These are phyloP conservation scores for Thraustotheca clavata DNA, from an alignment of 352 stramenopile genomes.

Conservation along the genomic window DNA sequence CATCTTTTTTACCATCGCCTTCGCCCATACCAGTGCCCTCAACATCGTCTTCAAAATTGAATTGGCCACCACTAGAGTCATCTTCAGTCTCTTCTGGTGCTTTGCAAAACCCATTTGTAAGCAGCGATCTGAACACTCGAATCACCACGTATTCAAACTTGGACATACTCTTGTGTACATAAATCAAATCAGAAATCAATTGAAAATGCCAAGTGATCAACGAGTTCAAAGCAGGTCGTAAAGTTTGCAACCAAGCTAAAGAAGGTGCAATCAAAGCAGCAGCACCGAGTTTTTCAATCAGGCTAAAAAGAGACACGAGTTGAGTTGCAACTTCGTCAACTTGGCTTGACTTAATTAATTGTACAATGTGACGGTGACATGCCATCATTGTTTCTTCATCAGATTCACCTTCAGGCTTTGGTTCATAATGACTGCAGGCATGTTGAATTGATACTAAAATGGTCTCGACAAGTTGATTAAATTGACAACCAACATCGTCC, in stretches of 20 bases:
- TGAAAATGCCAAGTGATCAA: constrained; percentile 62
- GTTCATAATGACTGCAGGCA: constrained; percentile 45
- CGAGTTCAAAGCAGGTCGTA: constrained; percentile 54
- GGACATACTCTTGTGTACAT: constrained; percentile 83
- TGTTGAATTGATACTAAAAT: constrained; percentile 77
- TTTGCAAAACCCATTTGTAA: constrained; percentile 94
- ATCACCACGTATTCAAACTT: constrained; percentile 96
- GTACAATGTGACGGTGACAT: neutral
- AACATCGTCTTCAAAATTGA: constrained; percentile 97
- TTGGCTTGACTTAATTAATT: constrained; percentile 50
- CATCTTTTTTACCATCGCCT: constrained; percentile 98
- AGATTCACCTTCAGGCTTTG: constrained; percentile 24
- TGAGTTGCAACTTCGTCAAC: constrained; percentile 64
- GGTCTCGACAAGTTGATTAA: constrained; percentile 64
- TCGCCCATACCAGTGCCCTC: constrained; percentile 99
- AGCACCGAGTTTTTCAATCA: constrained; percentile 26
- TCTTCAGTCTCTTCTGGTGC: constrained; percentile 39
- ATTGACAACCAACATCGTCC: constrained; percentile 25
- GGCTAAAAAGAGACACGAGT: constrained; percentile 34
- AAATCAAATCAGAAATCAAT: constrained; percentile 63
- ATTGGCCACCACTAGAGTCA: constrained; percentile 78
- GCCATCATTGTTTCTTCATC: neutral
- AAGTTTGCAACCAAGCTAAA: constrained; percentile 41
- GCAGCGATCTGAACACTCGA: constrained; percentile 94
- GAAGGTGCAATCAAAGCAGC: constrained; percentile 8